phyloP scores from a whole-genome alignment of 805 yeast species.

The Starmerella vaccinii region DNA sequence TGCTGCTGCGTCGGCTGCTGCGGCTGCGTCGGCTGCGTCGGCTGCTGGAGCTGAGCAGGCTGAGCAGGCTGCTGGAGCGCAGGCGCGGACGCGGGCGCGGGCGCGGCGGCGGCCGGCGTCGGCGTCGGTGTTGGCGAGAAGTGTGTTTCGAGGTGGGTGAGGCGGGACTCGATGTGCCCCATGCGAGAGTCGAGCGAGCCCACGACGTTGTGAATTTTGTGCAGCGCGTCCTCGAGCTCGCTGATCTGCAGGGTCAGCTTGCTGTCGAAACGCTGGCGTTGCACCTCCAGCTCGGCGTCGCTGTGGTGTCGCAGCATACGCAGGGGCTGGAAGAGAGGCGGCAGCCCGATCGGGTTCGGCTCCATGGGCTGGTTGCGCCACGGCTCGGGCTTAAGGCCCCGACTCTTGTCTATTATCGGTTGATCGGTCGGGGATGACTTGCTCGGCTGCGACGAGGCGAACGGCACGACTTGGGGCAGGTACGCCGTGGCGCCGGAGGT shows the following conservation, averaged over 20 bases:
- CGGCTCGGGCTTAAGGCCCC: conserved; percentile 3
- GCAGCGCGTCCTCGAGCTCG: conserved; percentile 5
- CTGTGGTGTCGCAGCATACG: conserved; percentile 5
- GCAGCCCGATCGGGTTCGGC: conserved; percentile 4
- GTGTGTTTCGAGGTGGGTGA: not conserved
- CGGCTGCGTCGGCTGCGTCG: too few relatives aligned
- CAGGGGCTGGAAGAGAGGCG: conserved; percentile 5
- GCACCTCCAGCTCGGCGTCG: conserved; percentile 5
- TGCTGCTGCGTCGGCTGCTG: too few relatives aligned
- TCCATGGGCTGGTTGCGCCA: conserved; percentile 7
- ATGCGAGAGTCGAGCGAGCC: conserved; percentile 5
- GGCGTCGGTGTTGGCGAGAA: not conserved
- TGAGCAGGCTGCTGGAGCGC: too few relatives aligned
- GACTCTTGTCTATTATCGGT: conserved; percentile 1
- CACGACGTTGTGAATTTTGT: conserved; percentile 1
- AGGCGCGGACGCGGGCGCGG: not conserved
- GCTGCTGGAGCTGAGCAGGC: too few relatives aligned
- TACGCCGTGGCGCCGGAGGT: conserved; percentile 1
- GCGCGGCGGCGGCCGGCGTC: not conserved
- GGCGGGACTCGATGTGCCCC: conserved; percentile 5
- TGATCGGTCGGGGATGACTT: conserved; percentile 4
- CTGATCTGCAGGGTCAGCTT: conserved; percentile 1
- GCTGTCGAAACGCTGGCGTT: conserved; percentile 5
- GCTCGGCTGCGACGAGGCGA: not conserved
- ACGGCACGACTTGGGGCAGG: conserved; percentile 5